Percentiles rank a stretch among this genome's conserved stretches.
Evolutionary conservation across 345 rosid species (phyloP).

Genomic region (Eucalyptus pauciflora): DNA sequence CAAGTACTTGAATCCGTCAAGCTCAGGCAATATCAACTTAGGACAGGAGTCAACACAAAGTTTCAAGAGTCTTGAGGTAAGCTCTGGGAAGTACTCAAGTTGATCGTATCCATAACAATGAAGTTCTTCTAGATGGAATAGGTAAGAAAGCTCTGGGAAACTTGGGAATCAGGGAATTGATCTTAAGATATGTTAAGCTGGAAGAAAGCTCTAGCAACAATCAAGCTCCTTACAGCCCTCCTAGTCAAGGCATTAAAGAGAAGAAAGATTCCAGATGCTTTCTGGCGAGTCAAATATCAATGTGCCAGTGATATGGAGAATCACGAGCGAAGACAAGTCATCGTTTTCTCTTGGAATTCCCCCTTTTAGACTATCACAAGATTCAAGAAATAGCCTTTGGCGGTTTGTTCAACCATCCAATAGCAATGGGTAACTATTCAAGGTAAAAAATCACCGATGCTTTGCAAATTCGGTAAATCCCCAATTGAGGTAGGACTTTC

Average conservation of each 20-base stretch:
- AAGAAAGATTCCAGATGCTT: too few relatives aligned
- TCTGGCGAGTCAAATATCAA: too few relatives aligned
- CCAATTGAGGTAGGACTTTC: too few relatives aligned
- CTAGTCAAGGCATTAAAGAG: too few relatives aligned
- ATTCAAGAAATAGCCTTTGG: rapidly evolving
- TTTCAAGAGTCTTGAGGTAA: not conserved
- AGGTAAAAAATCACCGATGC: too few relatives aligned
- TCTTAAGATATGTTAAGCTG: rapidly evolving
- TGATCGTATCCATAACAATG: too few relatives aligned
- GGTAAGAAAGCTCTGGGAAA: too few relatives aligned
- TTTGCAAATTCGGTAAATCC: not conserved
- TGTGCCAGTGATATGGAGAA: too few relatives aligned
- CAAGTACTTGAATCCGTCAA: not conserved
- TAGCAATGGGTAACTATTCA: not conserved
- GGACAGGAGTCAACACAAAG: not conserved
- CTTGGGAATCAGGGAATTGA: not conserved
- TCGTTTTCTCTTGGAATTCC: not conserved
- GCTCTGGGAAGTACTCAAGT: too few relatives aligned
- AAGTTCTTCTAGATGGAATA: too few relatives aligned
- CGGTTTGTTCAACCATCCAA: not conserved
- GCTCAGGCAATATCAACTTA: not conserved
- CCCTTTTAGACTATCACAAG: not conserved
- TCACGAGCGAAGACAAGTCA: not conserved
- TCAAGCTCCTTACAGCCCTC: too few relatives aligned
- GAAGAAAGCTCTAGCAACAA: not conserved